Evolutionary conservation across 2,329 filamentous ascomycete genomes (phyloP), one percentile per base, ranked within the genome.

Genomic region (Cladophialophora chaetospira): DNA sequence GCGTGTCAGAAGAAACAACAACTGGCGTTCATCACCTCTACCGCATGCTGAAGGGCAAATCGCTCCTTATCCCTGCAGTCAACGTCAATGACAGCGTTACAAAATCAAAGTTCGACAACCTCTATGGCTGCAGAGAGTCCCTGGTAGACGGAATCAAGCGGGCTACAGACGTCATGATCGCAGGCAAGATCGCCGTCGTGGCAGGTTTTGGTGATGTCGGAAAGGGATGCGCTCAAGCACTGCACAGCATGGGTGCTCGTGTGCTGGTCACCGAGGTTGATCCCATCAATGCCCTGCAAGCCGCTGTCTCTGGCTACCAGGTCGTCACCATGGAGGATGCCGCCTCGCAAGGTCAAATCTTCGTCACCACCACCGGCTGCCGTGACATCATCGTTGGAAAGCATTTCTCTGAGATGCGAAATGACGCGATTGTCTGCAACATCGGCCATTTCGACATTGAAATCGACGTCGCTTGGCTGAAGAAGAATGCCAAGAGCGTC

Each of bases 101-200:
- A 79, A 99, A 97, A 88, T 96, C 91, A 81, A 99, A 99, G 86
- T 99, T 99, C 77, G 94, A 97, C 86, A 99, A 99, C 88, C 82
- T 97, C 67, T 99, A 97, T 86, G 93, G 94, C 74, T 97, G 94
- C 91, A 88, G 91, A 76, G 94, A 97, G 83, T 97, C 93, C 65
- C 88, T 99, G 70, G 87, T 99, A 72, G 94, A 99, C 77, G 94
- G 94, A 77, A 97, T 99, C 87, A 99, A 97, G 89, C 93, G 93
- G 82, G 93, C 94, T 70, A 99, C 94, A 77, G 93, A 99, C 82
- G 94, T 97, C 79, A 99, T 99, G 94, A 93, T 97, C 83, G 94
- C 94, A 73, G 94, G 94, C 77, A 97, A 99, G 88, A 86, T 97
- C 71, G 91, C 90, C 67, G 92, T 97, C 68, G 94, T 99, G 68